Evolutionary conservation across 2,329 filamentous ascomycete species (phyloP).

Genomic region (Plenodomus biglobosus): DNA sequence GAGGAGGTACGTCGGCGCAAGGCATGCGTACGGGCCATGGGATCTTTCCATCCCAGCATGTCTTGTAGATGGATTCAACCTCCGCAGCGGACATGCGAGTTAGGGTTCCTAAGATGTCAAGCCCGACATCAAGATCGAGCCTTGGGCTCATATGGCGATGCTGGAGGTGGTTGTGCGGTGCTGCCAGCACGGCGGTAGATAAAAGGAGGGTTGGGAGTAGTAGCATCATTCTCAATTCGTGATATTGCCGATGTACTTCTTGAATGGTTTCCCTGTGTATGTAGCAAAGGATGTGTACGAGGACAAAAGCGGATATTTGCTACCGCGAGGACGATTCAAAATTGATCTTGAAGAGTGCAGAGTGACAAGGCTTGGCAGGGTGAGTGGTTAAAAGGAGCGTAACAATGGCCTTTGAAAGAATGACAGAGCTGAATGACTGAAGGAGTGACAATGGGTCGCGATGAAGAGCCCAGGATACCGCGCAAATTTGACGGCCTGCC

Average conservation of each 20-base stretch:
- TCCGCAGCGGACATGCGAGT: background rate
- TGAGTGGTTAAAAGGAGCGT: background rate
- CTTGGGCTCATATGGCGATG: background rate
- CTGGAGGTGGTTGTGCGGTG: background rate
- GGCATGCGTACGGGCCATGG: conserved; percentile 16
- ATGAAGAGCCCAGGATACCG: background rate
- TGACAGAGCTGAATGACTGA: conserved; percentile 2
- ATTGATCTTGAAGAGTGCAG: background rate
- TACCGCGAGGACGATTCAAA: background rate
- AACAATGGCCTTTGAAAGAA: background rate
- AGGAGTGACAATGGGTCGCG: background rate
- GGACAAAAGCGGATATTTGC: too few species aligned
- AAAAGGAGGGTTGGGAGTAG: conserved; percentile 1
- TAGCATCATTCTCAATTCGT: background rate
- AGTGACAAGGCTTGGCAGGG: background rate
- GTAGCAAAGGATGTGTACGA: background rate
- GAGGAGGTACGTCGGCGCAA: conserved; percentile 2
- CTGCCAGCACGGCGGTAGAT: background rate
- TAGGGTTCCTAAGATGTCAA: too few species aligned
- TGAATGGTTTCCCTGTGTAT: background rate
- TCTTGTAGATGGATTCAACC: background rate
- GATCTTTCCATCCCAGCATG: conserved; percentile 7
- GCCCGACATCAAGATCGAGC: background rate
- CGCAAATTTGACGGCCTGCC: background rate
- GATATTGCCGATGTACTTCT: background rate